phyloP scores from a whole-genome alignment of 2,329 filamentous ascomycete genomes.

The Aureobasidium sp. region DNA sequence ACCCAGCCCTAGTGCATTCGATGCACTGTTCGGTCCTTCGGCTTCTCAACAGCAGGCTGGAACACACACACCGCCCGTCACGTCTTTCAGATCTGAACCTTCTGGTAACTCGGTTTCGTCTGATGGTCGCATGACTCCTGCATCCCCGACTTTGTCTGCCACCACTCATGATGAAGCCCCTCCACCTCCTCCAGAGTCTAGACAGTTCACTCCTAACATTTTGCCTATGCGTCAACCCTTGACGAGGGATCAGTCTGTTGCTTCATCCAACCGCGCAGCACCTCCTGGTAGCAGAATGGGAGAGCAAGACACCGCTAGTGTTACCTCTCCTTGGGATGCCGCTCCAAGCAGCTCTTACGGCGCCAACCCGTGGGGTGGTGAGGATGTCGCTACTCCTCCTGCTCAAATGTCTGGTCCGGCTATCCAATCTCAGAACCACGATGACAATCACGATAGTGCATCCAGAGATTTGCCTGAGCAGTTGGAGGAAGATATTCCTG shows the following conservation, averaged over 20 bases:
- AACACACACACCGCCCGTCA: conserved; percentile 40
- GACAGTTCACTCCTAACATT: conserved; percentile 69
- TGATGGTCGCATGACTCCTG: conserved; percentile 48
- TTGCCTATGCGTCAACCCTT: conserved; percentile 56
- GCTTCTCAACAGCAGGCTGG: conserved; percentile 28
- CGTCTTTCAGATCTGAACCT: conserved; percentile 50
- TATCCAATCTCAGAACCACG: conserved; percentile 31
- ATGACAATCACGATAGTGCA: not conserved
- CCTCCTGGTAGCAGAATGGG: conserved; percentile 26
- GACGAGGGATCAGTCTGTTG: conserved; percentile 55
- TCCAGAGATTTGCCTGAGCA: conserved; percentile 32
- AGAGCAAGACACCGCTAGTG: not conserved
- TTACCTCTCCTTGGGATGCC: conserved; percentile 8
- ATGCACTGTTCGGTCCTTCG: conserved; percentile 32
- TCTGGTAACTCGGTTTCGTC: conserved; percentile 30
- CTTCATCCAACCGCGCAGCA: conserved; percentile 48
- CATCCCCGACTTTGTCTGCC: conserved; percentile 50
- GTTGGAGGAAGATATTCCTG: conserved; percentile 36
- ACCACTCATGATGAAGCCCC: conserved; percentile 49
- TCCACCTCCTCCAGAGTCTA: conserved; percentile 60
- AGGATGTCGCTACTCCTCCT: conserved; percentile 2
- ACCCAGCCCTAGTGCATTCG: conserved; percentile 28
- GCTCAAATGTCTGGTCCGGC: conserved; percentile 67
- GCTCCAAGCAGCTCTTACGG: not conserved
- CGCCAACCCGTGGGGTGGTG: not conserved